Conservation (phyloP, 129 eudicot genomes). For the Oenanthe sinensis region DNA sequence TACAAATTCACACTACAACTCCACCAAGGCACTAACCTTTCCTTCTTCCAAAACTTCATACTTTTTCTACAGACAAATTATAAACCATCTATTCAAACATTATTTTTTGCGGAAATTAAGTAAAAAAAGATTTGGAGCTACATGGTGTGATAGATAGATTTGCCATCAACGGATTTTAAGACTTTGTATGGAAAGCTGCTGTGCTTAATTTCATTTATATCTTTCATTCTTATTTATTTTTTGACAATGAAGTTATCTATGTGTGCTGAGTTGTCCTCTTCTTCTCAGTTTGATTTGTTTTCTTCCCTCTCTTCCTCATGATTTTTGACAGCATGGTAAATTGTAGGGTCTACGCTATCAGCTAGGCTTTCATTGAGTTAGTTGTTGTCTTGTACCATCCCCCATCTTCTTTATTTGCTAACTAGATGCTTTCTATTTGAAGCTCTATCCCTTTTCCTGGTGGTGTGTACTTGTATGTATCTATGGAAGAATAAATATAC, state of each 20-base stretch:
- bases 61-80: background rate
- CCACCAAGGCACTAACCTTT: background rate
- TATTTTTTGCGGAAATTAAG: background rate
- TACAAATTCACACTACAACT: background rate
- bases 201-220: slow-evolving; percentile 1
- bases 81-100: background rate
- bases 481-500: too few relatives aligned
- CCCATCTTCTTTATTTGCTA: slow-evolving; percentile 14
- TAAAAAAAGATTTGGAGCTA: background rate
- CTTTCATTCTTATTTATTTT: slow-evolving; percentile 11
- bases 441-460: slow-evolving; percentile 2
- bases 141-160: background rate
- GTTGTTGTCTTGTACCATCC: slow-evolving; percentile 7
- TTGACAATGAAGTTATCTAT: slow-evolving; percentile 39
- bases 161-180: slow-evolving; percentile 16
- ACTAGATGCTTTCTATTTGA: slow-evolving; percentile 20
- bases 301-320: slow-evolving; percentile 13
- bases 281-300: slow-evolving; percentile 15
- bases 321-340: slow-evolving; percentile 21
- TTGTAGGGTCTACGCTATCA: slow-evolving; percentile 46
- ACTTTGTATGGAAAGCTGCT: slow-evolving; percentile 25
- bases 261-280: slow-evolving; percentile 52
- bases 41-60: background rate
- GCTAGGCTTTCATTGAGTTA: background rate
- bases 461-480: slow-evolving; percentile 4